These are phyloP conservation scores for Saccharomyces pastorianus DNA, from an alignment of 1,139 yeast species.

Conservation along the genomic window DNA sequence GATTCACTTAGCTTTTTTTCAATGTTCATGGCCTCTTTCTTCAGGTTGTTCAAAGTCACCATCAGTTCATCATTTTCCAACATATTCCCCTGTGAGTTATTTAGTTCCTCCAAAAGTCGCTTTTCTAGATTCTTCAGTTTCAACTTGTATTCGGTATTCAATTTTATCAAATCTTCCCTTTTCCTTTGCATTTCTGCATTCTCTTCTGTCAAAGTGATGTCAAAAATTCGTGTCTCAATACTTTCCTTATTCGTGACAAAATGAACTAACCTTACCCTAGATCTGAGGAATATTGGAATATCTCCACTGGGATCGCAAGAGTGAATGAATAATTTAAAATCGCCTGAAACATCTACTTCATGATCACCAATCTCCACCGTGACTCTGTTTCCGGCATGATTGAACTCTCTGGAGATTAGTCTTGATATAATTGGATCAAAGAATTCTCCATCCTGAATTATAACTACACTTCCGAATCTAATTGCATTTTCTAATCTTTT, in stretches of 20 bases:
- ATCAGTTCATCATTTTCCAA: constrained; percentile 60
- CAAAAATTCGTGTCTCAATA: constrained; percentile 55
- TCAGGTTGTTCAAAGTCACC: constrained; percentile 54
- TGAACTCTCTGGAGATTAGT: constrained; percentile 53
- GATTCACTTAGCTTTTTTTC: constrained; percentile 50
- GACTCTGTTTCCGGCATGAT: constrained; percentile 61
- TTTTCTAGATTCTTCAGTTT: constrained; percentile 52
- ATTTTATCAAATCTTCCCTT: constrained; percentile 43
- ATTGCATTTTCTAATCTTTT: constrained; percentile 72
- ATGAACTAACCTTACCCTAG: constrained; percentile 59
- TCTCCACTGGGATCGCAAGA: constrained; percentile 49
- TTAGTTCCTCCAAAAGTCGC: constrained; percentile 51
- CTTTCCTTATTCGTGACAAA: constrained; percentile 64
- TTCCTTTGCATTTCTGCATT: constrained; percentile 62
- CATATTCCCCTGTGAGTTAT: constrained; percentile 51
- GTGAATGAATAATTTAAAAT: constrained; percentile 53
- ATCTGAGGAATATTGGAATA: constrained; percentile 48
- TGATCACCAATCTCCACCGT: constrained; percentile 54
- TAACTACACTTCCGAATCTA: constrained; percentile 69
- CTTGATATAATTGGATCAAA: constrained; percentile 67
- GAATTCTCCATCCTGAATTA: constrained; percentile 72
- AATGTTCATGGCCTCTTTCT: constrained; percentile 52
- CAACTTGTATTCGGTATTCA: constrained; percentile 55
- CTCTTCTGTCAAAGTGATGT: constrained; percentile 46
- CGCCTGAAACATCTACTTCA: constrained; percentile 58